Evolutionary conservation across 2,329 filamentous ascomycete species (phyloP).

Genomic region (Metarhizium album): DNA sequence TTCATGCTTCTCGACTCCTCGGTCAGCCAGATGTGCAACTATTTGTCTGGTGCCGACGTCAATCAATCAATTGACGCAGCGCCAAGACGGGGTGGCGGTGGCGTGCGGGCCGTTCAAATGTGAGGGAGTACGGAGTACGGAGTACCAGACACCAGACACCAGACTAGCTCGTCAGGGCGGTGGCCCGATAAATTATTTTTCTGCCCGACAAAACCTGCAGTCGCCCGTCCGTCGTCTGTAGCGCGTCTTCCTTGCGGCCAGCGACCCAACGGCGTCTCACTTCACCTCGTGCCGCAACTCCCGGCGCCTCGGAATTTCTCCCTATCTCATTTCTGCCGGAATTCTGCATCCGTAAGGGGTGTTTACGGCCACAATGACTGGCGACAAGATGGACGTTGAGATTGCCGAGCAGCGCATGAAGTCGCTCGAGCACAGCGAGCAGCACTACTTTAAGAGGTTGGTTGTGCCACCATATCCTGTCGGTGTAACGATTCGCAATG

Average conservation of each 20-base stretch:
- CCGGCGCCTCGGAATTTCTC: conserved; percentile 1
- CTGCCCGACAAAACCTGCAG: conserved; percentile 18
- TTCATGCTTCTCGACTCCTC: neutral
- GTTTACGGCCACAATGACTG: conserved; percentile 28
- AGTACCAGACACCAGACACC: too few relatives aligned
- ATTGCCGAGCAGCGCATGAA: conserved; percentile 53
- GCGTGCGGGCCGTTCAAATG: neutral
- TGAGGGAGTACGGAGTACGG: too few relatives aligned
- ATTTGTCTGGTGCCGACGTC: too few relatives aligned
- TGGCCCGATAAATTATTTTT: conserved; percentile 19
- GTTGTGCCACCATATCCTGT: conserved; percentile 10
- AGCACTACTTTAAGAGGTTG: conserved; percentile 98
- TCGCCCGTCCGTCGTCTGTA: neutral
- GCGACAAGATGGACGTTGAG: conserved; percentile 48
- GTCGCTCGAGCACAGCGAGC: conserved; percentile 82
- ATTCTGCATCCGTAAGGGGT: neutral
- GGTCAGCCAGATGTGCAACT: too few relatives aligned
- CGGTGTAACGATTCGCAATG: conserved; percentile 1
- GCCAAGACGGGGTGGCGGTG: neutral
- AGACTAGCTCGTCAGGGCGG: conserved; percentile 12
- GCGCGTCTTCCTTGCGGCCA: conserved; percentile 2
- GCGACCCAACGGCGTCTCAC: conserved; percentile 1
- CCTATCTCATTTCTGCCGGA: neutral
- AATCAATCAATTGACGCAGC: too few relatives aligned
- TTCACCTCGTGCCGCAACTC: neutral